phyloP scores from a whole-genome alignment of 768 basidiomycete species.

The Xerocomus spinulosus region DNA sequence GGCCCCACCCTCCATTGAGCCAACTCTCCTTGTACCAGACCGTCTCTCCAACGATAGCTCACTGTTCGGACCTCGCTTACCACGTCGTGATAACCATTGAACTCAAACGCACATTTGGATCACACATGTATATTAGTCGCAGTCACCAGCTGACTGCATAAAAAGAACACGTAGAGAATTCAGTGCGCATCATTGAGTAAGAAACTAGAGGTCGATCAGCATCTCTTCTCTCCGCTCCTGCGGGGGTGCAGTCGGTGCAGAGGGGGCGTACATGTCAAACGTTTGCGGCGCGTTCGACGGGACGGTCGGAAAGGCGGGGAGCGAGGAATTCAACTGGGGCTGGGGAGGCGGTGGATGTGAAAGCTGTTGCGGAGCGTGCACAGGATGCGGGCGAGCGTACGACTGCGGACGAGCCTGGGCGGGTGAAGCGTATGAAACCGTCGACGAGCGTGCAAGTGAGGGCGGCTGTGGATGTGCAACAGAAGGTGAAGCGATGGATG shows the following conservation, averaged over 20 bases:
- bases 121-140: no score
- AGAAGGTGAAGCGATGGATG: slow-evolving; percentile 13
- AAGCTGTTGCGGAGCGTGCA: slow-evolving; percentile 5
- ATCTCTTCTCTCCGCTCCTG: slow-evolving; percentile 61
- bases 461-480: slow-evolving; percentile 9
- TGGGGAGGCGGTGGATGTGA: slow-evolving; percentile 11
- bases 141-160: no score
- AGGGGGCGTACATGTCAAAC: slow-evolving; percentile 46
- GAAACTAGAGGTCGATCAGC: slow-evolving; percentile 39
- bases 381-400: slow-evolving; percentile 3
- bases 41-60: no score
- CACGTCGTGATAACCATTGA: no score
- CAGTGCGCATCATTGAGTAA: not conserved
- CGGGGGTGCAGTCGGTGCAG: slow-evolving; percentile 43
- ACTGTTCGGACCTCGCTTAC: no score
- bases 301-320: slow-evolving; percentile 62
- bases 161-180: not conserved
- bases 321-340: slow-evolving; percentile 20
- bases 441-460: slow-evolving; percentile 21
- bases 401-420: slow-evolving; percentile 5
- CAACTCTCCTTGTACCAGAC: no score
- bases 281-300: slow-evolving; percentile 57
- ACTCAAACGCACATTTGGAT: no score
- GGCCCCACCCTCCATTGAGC: no score
- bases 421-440: slow-evolving; percentile 19